Base-by-base conservation (phyloP, 164 flowering plant genomes). In the Nelumbo lutea region DNA sequence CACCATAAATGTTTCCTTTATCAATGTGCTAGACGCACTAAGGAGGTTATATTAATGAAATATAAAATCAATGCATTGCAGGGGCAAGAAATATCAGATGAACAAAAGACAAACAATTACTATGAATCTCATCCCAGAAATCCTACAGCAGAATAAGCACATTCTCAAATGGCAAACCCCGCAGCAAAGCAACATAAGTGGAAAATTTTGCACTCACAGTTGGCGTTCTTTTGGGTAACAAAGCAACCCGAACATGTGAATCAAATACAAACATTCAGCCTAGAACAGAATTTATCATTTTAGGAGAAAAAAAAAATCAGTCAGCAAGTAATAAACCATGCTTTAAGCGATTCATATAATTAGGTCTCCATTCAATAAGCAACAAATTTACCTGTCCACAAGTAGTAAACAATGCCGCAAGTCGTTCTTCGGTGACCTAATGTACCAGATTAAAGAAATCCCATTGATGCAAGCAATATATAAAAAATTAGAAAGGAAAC, bases 401-500 rank as follows among this genome's bases (percentile, higher is more conserved):
- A 50, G 74, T 81, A 66, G 78, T 77, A 82, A 95, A 95, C 64
- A 95, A 82, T 5, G 85, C 87, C 66, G 99, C 99, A 66, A 95
- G 96, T 47, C 82, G 87, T 84, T 95, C 99, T 79, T 95, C 99
- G 68, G 99, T 92, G 65, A 92, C 90, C 99, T 95, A 67, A 47
- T 50, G 62, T 40, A 64, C 60, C 70, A 66, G 42, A 55, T 2
- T 13, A 70, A 48, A 39, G 62, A 58, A 42, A 10, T 8, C 40
- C 60, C 44, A 50, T 61, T 44, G 62, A 8, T 70, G 44, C 9
- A 64, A 42, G 46, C 41, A 40, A 66, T 51, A 6, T 57, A 14
- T 53, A 14, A 14, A 47, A 56, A 55, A 69, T 8, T 40, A 46
- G 39, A 61, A 39, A 50, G 27, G 27, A 62, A 53, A 53, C 57